These are phyloP conservation scores for Actinomucor elegans DNA, from an alignment of 371 early-diverging fungal genomes.

Conservation along the genomic window DNA sequence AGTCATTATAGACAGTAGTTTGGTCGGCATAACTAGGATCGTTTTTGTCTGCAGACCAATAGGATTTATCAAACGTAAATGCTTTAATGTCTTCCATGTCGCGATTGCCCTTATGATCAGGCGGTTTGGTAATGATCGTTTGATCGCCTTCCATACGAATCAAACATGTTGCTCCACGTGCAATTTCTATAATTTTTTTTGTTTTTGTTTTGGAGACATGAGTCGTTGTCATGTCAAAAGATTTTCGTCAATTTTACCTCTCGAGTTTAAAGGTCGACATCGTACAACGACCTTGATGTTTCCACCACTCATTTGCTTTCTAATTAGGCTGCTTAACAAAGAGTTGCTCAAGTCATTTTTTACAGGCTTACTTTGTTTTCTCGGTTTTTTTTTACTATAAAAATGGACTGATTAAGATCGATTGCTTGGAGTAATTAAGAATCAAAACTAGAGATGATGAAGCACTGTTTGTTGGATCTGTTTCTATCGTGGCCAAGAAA, in stretches of 20 bases:
- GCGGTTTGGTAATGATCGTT: constrained; percentile 64
- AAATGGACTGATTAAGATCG: too few species aligned
- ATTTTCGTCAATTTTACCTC: constrained; percentile 57
- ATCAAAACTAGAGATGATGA: too few species aligned
- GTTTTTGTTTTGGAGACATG: too few species aligned
- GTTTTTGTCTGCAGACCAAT: constrained; percentile 75
- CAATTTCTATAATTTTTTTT: constrained; percentile 45
- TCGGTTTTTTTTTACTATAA: too few species aligned
- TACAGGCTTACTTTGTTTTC: background rate
- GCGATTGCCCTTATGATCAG: constrained; percentile 31
- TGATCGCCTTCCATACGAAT: constrained; percentile 73
- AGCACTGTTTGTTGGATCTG: too few species aligned
- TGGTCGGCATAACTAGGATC: constrained; percentile 78
- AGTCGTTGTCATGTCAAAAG: too few species aligned
- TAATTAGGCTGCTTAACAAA: background rate
- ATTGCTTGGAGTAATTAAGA: too few species aligned
- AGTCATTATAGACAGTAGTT: constrained; percentile 68
- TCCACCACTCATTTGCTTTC: constrained; percentile 35
- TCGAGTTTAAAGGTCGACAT: constrained; percentile 73
- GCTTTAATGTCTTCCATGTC: constrained; percentile 55
- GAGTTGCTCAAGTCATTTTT: background rate
- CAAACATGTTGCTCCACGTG: constrained; percentile 60
- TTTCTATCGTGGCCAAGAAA: too few species aligned
- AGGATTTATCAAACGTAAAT: constrained; percentile 86
- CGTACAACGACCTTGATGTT: constrained; percentile 82